Evolutionary conservation across 805 yeast species (phyloP), one percentile per base, ranked within the genome.

Genomic region (Metschnikowia amazonensis): DNA sequence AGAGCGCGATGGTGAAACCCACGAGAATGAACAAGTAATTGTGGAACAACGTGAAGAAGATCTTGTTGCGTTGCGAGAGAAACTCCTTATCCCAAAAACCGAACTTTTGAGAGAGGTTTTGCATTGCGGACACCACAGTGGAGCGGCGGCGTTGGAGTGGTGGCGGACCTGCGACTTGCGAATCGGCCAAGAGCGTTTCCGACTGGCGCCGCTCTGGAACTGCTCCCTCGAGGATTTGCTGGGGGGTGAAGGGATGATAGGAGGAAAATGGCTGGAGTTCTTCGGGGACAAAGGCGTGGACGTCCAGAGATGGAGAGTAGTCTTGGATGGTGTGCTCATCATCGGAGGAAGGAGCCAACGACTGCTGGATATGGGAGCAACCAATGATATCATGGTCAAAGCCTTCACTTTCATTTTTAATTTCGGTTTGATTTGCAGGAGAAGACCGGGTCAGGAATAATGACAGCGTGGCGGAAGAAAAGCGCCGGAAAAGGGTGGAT

Each of bases 1-100:
- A 59, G 7, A 66, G 54, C 1, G 60, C 59, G 4, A 48, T 36
- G 14, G 55, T 43, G 40, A 65, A 64, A 7, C 65, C 65, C 7
- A 58, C 40, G 11, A 57, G 20, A 41, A 62, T 30, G 45, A 20
- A 55, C 30, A 51, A 27, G 36, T 65, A 65, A 53, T 64, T 64
- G n/a, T 46, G 38, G 5, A 53, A 36, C 39, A 62, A 55, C 2
- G 65, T 59, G 17, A 51, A 29, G 16, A 51, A 30, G 25, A 65
- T 60, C 6, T 51, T 43, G 32, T 55, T 51, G 34, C 69, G 49
- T 13, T 58, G 58, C 5, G 55, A 51, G 29, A 52, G 53, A 49
- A 62, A 63, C 18, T 56, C 65, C 42, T 55, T 46, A 43, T 64
- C 67, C 67, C 68, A 64, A 45, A 35, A 60, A 39, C 66, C 51